Evolutionary conservation across 2,329 filamentous ascomycete species (phyloP), one percentile per base, ranked within the genome.

Genomic region (Ramichloridium luteum): DNA sequence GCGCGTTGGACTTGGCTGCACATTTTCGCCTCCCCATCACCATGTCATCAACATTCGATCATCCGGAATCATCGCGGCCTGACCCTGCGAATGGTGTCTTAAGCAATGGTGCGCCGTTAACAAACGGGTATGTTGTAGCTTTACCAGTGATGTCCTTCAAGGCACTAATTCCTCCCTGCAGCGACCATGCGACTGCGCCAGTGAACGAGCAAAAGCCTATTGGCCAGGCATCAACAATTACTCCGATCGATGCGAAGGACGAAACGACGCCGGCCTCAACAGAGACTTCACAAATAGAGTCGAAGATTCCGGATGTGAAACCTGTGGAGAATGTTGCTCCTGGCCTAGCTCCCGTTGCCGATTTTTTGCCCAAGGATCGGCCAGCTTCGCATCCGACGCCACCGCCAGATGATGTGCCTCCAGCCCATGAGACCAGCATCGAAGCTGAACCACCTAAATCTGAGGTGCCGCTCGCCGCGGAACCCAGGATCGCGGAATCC

Each of bases 341-440:
- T 32, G 61, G 59, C 31, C 62, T 64, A 17, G 59, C 60, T 16
- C 52, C 58, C 4, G 46, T 59, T 16, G 55, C 60, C 13, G 56
- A 59, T 18, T 62, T 59, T 36, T 45, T 64, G 27, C 54, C 58
- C 13, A 56, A 62, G 30, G 54, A 51, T 32, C 51, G 59, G 30
- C 43, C 51, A 15, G 57, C 58, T 22, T 58, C 58, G 31, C 59
- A 61, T 37, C 48, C 61, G 4, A 58, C 60, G 13, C 53, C 56
- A 27, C 56, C 58, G 18, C 56, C 60, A 1, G 51, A 59, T 12
- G 58, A 62, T 15, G 41, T 34, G n/a, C 42, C 46, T 16, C 48
- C 46, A 27, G 41, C 46, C 15, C 41, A 49, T 27, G 41, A 47
- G 16, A 50, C 50, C 32, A 39, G 22, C 30, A 32, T 29, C 12